These are phyloP conservation scores for Noccaea bulbosa DNA, from an alignment of 345 rosid genomes.

Conservation along the genomic window DNA sequence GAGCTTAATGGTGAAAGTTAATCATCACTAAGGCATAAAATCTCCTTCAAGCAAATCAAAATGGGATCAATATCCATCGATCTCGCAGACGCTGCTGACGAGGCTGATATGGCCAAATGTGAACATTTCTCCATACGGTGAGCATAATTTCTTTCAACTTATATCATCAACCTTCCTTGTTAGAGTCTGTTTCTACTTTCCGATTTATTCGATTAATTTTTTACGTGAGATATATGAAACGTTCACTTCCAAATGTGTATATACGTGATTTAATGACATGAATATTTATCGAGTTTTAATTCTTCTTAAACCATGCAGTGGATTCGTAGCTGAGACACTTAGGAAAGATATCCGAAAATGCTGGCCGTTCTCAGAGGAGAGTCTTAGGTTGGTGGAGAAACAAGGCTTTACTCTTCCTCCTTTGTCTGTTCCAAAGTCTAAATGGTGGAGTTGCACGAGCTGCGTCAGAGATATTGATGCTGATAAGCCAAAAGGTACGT, in stretches of 20 bases:
- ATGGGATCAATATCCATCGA: conserved; percentile 60
- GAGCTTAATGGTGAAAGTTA: conserved; percentile 47
- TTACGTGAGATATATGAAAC: conserved; percentile 16
- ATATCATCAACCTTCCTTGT: conserved; percentile 8
- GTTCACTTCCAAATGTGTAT: conserved; percentile 18
- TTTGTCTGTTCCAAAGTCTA: conserved; percentile 55
- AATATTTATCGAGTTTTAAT: background rate
- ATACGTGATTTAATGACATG: conserved; percentile 1
- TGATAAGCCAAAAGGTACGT: conserved; percentile 34
- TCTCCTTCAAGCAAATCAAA: conserved; percentile 42
- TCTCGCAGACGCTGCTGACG: conserved; percentile 48
- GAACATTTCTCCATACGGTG: conserved; percentile 80
- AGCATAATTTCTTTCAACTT: conserved; percentile 32
- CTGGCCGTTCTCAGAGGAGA: conserved; percentile 66
- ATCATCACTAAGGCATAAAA: conserved; percentile 39
- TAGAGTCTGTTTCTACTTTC: conserved; percentile 2
- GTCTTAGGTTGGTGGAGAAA: conserved; percentile 43
- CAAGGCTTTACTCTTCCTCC: conserved; percentile 51
- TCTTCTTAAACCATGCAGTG: conserved; percentile 51
- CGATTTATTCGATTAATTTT: background rate
- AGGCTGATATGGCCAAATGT: conserved; percentile 50
- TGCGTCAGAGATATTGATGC: conserved; percentile 47
- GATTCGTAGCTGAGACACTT: conserved; percentile 62
- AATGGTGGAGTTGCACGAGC: conserved; percentile 60
- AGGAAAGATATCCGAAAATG: conserved; percentile 51